These are phyloP conservation scores for Marasmius fiardii DNA, from an alignment of 1,284 basidiomycete species.

Conservation along the genomic window DNA sequence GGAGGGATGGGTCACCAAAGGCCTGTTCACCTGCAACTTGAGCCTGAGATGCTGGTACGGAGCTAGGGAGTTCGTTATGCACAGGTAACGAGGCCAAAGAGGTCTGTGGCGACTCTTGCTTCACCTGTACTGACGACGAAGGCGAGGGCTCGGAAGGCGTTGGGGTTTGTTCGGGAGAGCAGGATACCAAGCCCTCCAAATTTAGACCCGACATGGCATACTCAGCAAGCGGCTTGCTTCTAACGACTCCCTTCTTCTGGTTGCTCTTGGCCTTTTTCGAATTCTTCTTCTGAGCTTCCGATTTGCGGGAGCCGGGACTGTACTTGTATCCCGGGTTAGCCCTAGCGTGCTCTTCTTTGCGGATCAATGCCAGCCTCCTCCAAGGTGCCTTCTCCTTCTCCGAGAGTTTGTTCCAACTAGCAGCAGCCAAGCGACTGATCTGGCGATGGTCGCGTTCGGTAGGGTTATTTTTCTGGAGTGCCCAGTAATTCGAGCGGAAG, in stretches of 20 bases:
- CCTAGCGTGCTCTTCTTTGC: constrained; percentile 42
- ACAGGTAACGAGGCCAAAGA: neutral
- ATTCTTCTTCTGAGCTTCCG: constrained; percentile 28
- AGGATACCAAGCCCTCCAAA: neutral
- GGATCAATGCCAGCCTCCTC: constrained; percentile 46
- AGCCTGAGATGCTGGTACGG: neutral
- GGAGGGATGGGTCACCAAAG: neutral
- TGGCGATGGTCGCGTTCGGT: constrained; percentile 45
- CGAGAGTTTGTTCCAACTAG: constrained; percentile 23
- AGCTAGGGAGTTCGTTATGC: neutral
- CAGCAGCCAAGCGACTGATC: constrained; percentile 48
- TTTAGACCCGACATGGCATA: constrained; percentile 37
- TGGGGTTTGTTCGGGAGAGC: neutral
- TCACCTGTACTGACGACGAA: neutral
- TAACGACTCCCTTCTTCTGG: constrained; percentile 28
- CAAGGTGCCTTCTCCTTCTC: constrained; percentile 35
- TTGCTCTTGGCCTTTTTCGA: constrained; percentile 23
- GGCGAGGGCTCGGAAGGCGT: neutral
- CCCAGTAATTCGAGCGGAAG: constrained; percentile 71
- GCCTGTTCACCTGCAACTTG: neutral
- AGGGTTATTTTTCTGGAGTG: constrained; percentile 36
- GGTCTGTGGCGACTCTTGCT: neutral
- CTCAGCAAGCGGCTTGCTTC: constrained; percentile 41
- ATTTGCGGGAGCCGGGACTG: constrained; percentile 33
- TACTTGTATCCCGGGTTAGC: constrained; percentile 59